Conservation (phyloP, 2,329 filamentous ascomycete genomes). For the Cytospora mali region DNA sequence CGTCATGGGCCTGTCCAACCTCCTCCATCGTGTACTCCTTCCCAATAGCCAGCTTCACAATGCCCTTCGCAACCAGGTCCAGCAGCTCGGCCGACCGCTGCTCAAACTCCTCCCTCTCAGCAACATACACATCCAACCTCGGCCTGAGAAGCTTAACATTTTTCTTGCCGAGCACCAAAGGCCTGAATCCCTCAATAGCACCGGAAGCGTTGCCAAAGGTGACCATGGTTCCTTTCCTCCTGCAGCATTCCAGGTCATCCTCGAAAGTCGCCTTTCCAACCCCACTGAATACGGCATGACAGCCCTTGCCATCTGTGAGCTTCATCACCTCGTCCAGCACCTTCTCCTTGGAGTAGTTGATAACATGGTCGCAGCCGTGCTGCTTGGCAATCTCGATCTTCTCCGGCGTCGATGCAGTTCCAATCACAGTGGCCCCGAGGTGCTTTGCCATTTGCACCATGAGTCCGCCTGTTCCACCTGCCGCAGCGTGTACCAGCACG, state of each 20-base stretch:
- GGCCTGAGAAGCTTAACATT: constrained; percentile 67
- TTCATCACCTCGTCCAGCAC: constrained; percentile 62
- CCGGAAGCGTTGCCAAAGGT: constrained; percentile 68
- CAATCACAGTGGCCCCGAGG: constrained; percentile 78
- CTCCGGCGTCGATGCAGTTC: constrained; percentile 72
- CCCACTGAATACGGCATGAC: constrained; percentile 79
- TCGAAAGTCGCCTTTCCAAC: constrained; percentile 72
- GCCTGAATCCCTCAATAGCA: constrained; percentile 58
- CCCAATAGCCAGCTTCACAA: constrained; percentile 28
- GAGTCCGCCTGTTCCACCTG: constrained; percentile 78
- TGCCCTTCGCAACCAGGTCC: constrained; percentile 28
- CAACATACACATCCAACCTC: constrained; percentile 64
- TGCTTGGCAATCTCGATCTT: constrained; percentile 72
- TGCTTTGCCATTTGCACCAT: constrained; percentile 74
- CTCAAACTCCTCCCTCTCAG: constrained; percentile 60
- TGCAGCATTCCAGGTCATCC: constrained; percentile 46
- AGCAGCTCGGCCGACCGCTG: constrained; percentile 27
- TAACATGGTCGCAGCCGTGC: constrained; percentile 71
- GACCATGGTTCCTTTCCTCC: constrained; percentile 62
- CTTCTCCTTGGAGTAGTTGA: constrained; percentile 68
- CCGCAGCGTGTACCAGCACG: constrained; percentile 82
- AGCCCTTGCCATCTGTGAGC: constrained; percentile 72
- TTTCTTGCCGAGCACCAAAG: constrained; percentile 57
- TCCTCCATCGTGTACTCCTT: constrained; percentile 29
- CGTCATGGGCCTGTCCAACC: constrained; percentile 27